Evolutionary conservation across 257 asterid genomes (phyloP).

Genomic region (Misopates orontium): DNA sequence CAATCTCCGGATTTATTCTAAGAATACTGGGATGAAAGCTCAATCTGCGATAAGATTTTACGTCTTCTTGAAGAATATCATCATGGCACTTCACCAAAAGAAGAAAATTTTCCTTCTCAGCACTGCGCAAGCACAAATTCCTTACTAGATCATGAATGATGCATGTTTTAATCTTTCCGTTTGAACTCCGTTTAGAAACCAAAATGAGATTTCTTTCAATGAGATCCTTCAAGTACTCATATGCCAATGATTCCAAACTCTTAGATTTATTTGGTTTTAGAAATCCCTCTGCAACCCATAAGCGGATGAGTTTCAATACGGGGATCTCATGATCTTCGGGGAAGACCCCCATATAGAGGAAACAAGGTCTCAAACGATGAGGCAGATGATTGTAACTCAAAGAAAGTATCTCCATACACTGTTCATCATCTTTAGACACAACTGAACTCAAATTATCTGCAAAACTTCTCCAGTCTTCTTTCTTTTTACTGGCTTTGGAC

Average conservation of each 20-base stretch:
- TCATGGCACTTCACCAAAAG: no score
- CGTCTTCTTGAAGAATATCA: no score
- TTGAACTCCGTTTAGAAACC: neutral
- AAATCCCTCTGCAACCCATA: constrained; percentile 26
- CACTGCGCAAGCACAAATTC: neutral
- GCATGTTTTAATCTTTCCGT: neutral
- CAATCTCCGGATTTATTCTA: neutral
- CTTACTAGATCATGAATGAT: constrained; percentile 17
- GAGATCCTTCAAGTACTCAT: constrained; percentile 10
- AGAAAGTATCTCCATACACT: constrained; percentile 10
- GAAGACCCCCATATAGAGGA: no score
- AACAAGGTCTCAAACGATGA: no score
- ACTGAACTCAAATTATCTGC: neutral
- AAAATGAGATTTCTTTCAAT: constrained; percentile 18
- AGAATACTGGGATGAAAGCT: neutral
- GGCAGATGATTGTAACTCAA: no score
- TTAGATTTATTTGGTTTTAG: neutral
- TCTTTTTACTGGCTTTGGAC: neutral
- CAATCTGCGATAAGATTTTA: no score
- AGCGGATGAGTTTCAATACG: neutral
- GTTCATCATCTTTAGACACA: neutral
- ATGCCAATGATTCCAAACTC: neutral
- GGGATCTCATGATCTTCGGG: constrained; percentile 2
- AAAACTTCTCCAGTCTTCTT: constrained; percentile 1
- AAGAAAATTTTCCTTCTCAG: neutral